Percentiles rank a stretch among this genome's conserved stretches.
Evolutionary conservation across 1,284 basidiomycete genomes (phyloP).

Genomic region (Schizophyllum commune): DNA sequence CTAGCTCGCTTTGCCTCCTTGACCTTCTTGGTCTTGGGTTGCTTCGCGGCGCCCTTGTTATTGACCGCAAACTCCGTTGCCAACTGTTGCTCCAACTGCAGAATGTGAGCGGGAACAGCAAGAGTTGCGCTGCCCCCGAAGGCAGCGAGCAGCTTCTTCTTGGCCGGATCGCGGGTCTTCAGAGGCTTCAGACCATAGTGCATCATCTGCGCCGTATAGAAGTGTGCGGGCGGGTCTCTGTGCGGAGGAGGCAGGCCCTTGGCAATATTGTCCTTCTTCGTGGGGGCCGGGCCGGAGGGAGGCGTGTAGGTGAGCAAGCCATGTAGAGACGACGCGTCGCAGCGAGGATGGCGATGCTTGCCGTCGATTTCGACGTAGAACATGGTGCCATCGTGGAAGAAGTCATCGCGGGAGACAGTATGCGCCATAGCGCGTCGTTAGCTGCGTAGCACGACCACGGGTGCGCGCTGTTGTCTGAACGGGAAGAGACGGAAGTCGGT

Average conservation of each 20-base stretch:
- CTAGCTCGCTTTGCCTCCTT: too few relatives aligned
- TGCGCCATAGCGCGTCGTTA: not conserved
- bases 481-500: too few relatives aligned
- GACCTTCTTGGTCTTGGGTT: not conserved
- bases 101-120: conserved; percentile 11
- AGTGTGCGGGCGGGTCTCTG: conserved; percentile 17
- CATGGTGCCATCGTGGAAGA: conserved; percentile 12
- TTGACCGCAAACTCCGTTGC: conserved; percentile 6
- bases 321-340: conserved; percentile 13
- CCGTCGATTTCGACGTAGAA: conserved; percentile 16
- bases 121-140: conserved; percentile 7
- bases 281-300: conserved; percentile 2
- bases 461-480: too few relatives aligned
- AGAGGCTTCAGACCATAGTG: conserved; percentile 16
- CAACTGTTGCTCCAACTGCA: conserved; percentile 12
- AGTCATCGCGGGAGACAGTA: conserved; percentile 10
- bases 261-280: conserved; percentile 11
- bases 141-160: conserved; percentile 16
- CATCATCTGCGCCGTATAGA: conserved; percentile 17
- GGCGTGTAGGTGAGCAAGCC: conserved; percentile 17
- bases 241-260: conserved; percentile 17
- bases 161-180: conserved; percentile 19
- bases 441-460: too few relatives aligned
- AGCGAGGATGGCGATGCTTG: conserved; percentile 11
- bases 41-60: not conserved